Conservation (phyloP, 1,139 yeast species). For the Geotrichum citri-aurantii region DNA sequence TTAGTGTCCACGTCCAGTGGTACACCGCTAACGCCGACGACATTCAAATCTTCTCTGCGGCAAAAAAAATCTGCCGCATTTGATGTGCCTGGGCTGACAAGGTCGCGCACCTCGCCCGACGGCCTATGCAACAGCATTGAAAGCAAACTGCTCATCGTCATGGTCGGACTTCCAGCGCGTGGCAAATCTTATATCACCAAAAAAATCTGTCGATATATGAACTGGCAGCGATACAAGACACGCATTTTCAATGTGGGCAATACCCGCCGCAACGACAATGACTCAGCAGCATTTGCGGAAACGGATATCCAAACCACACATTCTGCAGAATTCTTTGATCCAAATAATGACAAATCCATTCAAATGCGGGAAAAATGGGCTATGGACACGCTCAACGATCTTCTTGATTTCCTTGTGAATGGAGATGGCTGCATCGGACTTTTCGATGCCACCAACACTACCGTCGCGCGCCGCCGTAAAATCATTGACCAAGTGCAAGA, state of each 20-base stretch:
- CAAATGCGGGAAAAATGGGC: slow-evolving; percentile 90
- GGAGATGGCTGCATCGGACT: slow-evolving; percentile 92
- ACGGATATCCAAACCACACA: slow-evolving; percentile 37
- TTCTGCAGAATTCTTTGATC: slow-evolving; percentile 80
- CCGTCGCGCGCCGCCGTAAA: slow-evolving; percentile 61
- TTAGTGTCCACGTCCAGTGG: not conserved
- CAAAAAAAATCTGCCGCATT: slow-evolving; percentile 27
- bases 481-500: slow-evolving; percentile 66
- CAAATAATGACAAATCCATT: slow-evolving; percentile 61
- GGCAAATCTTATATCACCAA: slow-evolving; percentile 92
- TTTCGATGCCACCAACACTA: slow-evolving; percentile 88
- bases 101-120: slow-evolving; percentile 75
- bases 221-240: slow-evolving; percentile 89
- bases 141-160: slow-evolving; percentile 80
- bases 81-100: slow-evolving; percentile 88
- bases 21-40: not conserved
- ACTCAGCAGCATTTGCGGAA: slow-evolving; percentile 12
- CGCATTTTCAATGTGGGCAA: slow-evolving; percentile 91
- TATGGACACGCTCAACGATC: slow-evolving; percentile 80
- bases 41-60: not conserved
- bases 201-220: slow-evolving; percentile 76
- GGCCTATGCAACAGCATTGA: slow-evolving; percentile 72
- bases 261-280: slow-evolving; percentile 66
- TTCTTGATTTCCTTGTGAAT: slow-evolving; percentile 69
- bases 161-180: slow-evolving; percentile 92